phyloP scores from a whole-genome alignment of 495 filamentous ascomycete genomes.

The Elaphomyces granulatus region DNA sequence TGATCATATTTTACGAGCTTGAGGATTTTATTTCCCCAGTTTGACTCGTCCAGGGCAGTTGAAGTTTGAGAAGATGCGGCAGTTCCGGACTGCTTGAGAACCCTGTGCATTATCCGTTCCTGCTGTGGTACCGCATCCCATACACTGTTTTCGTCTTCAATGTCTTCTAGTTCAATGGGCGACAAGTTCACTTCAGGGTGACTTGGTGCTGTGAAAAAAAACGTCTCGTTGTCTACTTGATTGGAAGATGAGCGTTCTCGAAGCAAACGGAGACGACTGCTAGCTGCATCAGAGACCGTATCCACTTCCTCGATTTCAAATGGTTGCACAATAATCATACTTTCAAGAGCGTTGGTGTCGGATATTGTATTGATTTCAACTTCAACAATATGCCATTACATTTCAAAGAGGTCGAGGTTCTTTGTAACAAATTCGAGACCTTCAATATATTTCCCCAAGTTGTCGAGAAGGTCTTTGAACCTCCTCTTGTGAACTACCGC shows the following conservation, averaged over 20 bases:
- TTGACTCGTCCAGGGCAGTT: too few species aligned
- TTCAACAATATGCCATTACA: neutral
- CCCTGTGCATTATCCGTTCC: too few species aligned
- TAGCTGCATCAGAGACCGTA: conserved; percentile 1
- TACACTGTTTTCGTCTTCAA: too few species aligned
- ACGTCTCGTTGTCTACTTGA: neutral
- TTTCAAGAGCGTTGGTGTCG: neutral
- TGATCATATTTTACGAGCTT: too few species aligned
- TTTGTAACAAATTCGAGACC: conserved; percentile 1
- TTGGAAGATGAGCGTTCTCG: neutral
- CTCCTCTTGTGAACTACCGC: conserved; percentile 1
- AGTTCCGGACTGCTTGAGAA: too few species aligned
- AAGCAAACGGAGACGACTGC: neutral
- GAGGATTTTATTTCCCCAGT: too few species aligned
- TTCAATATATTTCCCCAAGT: neutral
- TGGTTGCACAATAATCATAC: neutral
- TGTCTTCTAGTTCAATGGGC: too few species aligned
- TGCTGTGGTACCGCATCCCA: too few species aligned
- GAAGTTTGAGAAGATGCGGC: too few species aligned
- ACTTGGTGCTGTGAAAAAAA: neutral
- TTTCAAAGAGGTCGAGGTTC: neutral
- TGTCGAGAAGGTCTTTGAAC: neutral
- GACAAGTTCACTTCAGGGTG: neutral
- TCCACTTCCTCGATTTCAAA: neutral
- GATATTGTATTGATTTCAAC: conserved; percentile 1